Percentiles rank a stretch among this genome's conserved stretches.
Conservation (phyloP, 495 filamentous ascomycete species). For the Jackrogersella multiformis region DNA sequence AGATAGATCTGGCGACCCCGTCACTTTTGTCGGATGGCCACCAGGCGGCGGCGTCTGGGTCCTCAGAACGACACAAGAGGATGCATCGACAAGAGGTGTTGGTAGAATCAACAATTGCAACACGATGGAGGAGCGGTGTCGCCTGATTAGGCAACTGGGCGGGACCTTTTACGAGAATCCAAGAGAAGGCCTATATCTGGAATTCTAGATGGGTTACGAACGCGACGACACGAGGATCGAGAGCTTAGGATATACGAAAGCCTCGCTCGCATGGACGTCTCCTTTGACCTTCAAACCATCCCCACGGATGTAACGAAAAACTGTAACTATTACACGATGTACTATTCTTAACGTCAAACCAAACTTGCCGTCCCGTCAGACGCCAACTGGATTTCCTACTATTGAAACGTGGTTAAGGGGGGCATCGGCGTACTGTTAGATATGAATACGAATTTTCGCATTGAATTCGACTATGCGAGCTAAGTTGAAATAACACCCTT, state of each 20-base stretch:
- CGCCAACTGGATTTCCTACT: not conserved
- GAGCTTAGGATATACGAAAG: not conserved
- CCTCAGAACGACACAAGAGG: conserved; percentile 24
- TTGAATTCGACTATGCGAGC: not conserved
- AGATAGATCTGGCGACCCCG: conserved; percentile 23
- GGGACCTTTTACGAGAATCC: conserved; percentile 42
- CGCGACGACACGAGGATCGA: not conserved
- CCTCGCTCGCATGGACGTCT: not conserved
- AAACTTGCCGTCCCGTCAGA: not conserved
- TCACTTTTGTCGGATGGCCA: conserved; percentile 36
- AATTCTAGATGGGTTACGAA: conserved; percentile 1
- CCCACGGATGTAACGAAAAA: not conserved
- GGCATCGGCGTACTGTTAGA: conserved; percentile 1
- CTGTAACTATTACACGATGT: conserved; percentile 7
- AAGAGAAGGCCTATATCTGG: conserved; percentile 36
- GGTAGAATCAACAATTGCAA: conserved; percentile 38
- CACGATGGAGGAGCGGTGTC: conserved; percentile 46
- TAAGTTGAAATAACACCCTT: not conserved
- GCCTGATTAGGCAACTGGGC: conserved; percentile 40
- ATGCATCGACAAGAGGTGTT: conserved; percentile 26
- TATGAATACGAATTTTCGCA: not conserved
- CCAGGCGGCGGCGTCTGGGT: conserved; percentile 39
- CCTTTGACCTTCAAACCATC: not conserved
- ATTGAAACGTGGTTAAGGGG: not conserved
- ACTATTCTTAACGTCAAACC: conserved; percentile 1